phyloP scores from a whole-genome alignment of 2,329 filamentous ascomycete genomes.

The Sclerotinia subarctica region DNA sequence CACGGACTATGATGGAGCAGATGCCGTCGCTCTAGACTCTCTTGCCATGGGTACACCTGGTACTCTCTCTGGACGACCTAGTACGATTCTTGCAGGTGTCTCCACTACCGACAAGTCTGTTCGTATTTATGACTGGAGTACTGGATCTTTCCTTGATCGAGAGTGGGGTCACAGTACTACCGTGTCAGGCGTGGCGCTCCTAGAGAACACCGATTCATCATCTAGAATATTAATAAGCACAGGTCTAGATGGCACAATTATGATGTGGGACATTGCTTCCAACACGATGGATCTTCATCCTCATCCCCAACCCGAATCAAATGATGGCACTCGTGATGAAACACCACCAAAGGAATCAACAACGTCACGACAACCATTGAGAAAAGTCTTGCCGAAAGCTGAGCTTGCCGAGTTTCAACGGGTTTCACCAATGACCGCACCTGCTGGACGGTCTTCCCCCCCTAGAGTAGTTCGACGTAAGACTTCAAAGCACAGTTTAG shows the following conservation, averaged over 20 bases:
- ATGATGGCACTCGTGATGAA: conserved; percentile 23
- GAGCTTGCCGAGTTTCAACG: conserved; percentile 79
- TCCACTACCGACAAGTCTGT: conserved; percentile 97
- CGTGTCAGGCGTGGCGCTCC: conserved; percentile 77
- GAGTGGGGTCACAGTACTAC: conserved; percentile 96
- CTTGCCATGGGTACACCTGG: conserved; percentile 62
- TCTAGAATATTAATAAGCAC: conserved; percentile 65
- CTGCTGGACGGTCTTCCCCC: conserved; percentile 52
- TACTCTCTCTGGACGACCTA: conserved; percentile 48
- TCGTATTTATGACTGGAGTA: conserved; percentile 77
- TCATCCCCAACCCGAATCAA: conserved; percentile 27
- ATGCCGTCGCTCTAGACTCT: conserved; percentile 80
- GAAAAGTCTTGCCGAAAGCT: conserved; percentile 81
- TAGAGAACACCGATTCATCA: conserved; percentile 55
- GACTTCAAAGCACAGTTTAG: conserved; percentile 51
- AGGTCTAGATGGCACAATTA: conserved; percentile 76
- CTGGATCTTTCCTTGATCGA: conserved; percentile 73
- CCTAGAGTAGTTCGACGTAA: conserved; percentile 53
- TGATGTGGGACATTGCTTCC: conserved; percentile 59
- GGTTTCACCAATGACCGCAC: conserved; percentile 42
- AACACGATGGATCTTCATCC: conserved; percentile 28
- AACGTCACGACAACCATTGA: conserved; percentile 67
- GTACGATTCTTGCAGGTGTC: conserved; percentile 72
- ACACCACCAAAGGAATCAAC: conserved; percentile 47
- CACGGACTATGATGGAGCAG: conserved; percentile 72